These are phyloP conservation scores for Sonneratia caseolaris DNA, from an alignment of 345 rosid genomes.

Conservation along the genomic window DNA sequence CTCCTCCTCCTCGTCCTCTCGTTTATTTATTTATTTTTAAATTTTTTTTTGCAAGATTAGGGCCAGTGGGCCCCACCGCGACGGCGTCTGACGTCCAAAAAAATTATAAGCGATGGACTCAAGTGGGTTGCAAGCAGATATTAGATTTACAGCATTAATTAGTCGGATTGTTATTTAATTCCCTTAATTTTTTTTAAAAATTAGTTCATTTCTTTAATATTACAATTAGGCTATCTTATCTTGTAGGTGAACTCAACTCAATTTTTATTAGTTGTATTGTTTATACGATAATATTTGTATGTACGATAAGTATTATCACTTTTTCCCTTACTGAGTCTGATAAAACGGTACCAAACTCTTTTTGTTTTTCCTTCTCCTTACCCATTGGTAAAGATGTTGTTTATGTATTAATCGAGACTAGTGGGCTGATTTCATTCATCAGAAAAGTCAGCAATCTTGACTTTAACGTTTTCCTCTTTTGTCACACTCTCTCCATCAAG, in stretches of 20 bases:
- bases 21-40: too few relatives aligned
- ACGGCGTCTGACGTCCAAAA: neutral
- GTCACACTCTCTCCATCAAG: neutral
- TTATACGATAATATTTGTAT: too few relatives aligned
- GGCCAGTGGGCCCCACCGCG: constrained; percentile 2
- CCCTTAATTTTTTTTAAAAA: neutral
- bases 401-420: neutral
- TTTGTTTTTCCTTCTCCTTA: too few relatives aligned
- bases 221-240: neutral
- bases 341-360: too few relatives aligned
- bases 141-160: neutral
- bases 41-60: neutral
- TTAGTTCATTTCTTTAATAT: too few relatives aligned
- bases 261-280: too few relatives aligned
- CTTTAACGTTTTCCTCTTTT: constrained; percentile 1
- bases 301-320: too few relatives aligned
- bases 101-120: constrained; percentile 5
- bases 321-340: too few relatives aligned
- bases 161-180: neutral
- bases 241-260: neutral
- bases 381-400: neutral
- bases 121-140: neutral
- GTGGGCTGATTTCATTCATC: neutral
- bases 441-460: constrained; percentile 10
- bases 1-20: too few relatives aligned